Conservation (phyloP, 1,139 yeast species). For the Scheffersomyces cryptocercus region DNA sequence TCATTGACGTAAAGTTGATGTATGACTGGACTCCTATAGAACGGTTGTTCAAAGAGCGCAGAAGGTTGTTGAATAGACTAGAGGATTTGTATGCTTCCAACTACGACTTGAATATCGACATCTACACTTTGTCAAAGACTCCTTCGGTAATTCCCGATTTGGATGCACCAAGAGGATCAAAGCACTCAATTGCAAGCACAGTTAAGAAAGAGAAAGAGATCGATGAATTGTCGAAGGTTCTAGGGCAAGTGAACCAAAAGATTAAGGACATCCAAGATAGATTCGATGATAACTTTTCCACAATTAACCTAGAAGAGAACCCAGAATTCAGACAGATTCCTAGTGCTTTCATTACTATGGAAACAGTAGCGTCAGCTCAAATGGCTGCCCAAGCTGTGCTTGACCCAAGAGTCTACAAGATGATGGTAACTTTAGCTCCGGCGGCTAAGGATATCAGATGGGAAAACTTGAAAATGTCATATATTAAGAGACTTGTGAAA, state of each 20-base stretch:
- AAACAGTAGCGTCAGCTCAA: constrained; percentile 80
- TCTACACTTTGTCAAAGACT: constrained; percentile 28
- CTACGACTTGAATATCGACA: constrained; percentile 48
- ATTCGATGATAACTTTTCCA: constrained; percentile 27
- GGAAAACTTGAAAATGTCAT: constrained; percentile 67
- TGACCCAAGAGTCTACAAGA: constrained; percentile 73
- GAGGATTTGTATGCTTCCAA: constrained; percentile 49
- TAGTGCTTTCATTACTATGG: constrained; percentile 80
- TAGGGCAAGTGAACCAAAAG: constrained; percentile 27
- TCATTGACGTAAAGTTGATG: constrained; percentile 53
- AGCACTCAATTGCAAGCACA: neutral
- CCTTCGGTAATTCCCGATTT: constrained; percentile 27
- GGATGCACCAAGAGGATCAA: constrained; percentile 2
- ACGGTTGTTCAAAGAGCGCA: constrained; percentile 39
- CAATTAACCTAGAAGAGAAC: constrained; percentile 26
- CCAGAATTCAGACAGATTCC: constrained; percentile 47
- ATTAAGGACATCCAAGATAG: constrained; percentile 32
- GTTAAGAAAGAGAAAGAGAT: constrained; percentile 14
- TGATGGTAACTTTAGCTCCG: constrained; percentile 73
- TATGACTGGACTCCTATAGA: constrained; percentile 57
- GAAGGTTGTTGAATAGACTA: constrained; percentile 30
- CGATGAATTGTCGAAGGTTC: constrained; percentile 19
- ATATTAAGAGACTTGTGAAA: constrained; percentile 54
- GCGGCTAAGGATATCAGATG: constrained; percentile 81
- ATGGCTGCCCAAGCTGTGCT: constrained; percentile 83